phyloP scores from a whole-genome alignment of 108 stramenopile species.

The Pseudonitzschia pungens region DNA sequence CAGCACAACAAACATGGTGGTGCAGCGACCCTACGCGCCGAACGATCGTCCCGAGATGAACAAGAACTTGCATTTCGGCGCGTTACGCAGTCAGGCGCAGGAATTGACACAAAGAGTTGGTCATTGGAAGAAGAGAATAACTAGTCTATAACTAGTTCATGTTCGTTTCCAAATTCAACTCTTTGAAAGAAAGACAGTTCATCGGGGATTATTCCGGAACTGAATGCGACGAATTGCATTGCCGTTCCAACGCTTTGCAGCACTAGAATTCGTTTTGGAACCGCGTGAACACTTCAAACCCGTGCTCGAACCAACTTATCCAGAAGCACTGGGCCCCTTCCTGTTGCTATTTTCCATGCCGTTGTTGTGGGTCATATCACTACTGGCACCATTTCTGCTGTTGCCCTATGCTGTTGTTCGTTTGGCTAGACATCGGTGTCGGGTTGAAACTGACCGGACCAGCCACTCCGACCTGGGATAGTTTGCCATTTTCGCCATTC shows the following conservation, averaged over 20 bases:
- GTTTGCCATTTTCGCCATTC: constrained; percentile 40
- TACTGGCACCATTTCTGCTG: not conserved
- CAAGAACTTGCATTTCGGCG: no score
- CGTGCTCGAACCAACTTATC: not conserved
- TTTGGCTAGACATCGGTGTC: constrained; percentile 2
- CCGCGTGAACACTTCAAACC: not conserved
- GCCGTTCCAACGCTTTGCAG: not conserved
- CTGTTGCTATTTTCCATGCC: not conserved
- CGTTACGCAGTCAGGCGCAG: no score
- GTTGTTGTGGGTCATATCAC: constrained; percentile 1
- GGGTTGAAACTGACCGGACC: constrained; percentile 1
- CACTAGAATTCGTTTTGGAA: not conserved
- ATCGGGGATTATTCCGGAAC: not conserved
- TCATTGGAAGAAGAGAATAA: no score
- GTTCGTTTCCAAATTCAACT: no score
- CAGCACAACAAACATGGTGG: no score
- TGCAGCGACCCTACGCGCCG: no score
- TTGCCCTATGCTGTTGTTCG: not conserved
- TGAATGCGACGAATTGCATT: not conserved
- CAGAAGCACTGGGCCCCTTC: not conserved
- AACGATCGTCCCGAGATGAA: no score
- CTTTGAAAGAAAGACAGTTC: no score
- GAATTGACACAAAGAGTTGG: no score
- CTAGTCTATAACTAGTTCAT: no score
- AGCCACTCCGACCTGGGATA: not conserved